These are phyloP conservation scores for Adansonia madagascariensis DNA, from an alignment of 441 rosid genomes.

Conservation along the genomic window DNA sequence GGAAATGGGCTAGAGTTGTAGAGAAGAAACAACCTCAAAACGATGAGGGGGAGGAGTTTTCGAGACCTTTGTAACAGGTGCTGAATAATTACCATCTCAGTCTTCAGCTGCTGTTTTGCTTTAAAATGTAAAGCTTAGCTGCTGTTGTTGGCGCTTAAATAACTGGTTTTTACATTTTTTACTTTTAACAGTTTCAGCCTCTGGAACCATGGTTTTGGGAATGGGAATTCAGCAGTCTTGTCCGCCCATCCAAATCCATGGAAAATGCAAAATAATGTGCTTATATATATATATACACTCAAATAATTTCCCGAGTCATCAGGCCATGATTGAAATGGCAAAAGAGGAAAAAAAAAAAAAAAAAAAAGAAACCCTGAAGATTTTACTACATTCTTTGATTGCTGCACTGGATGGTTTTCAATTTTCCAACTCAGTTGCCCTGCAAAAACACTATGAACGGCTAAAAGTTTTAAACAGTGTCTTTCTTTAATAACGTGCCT, in stretches of 20 bases:
- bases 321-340: neutral
- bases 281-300: neutral
- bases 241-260: neutral
- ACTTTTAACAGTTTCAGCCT: neutral
- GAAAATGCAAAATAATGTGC: neutral
- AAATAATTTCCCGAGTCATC: neutral
- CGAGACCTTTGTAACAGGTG: neutral
- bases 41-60: too few relatives aligned
- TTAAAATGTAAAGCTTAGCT: neutral
- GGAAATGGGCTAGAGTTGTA: neutral
- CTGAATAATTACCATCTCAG: neutral
- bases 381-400: neutral
- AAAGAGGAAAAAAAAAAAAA: too few relatives aligned
- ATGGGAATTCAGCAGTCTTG: neutral
- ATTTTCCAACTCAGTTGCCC: neutral
- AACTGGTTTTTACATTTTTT: neutral
- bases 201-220: neutral
- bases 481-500: neutral
- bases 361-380: neutral
- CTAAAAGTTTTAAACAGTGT: too few relatives aligned
- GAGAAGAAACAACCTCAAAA: conserved; percentile 1
- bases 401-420: neutral
- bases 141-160: neutral
- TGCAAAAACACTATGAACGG: neutral
- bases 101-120: neutral